Conservation (phyloP, 306 rosid species). For the Quillaja saponaria region DNA sequence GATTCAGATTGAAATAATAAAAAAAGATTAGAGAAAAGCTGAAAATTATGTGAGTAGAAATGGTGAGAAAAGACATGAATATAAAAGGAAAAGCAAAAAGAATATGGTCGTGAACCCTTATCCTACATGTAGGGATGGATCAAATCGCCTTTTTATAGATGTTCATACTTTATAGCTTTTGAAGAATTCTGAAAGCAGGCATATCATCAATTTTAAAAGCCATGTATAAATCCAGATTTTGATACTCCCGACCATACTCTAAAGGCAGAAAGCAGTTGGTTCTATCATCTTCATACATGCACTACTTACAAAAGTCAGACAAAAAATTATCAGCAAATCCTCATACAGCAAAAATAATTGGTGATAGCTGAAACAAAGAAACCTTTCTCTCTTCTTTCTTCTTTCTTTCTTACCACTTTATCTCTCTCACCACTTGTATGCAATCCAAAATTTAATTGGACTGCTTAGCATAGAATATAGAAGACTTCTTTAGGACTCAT, state of each 20-base stretch:
- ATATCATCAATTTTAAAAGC: slow-evolving; percentile 5
- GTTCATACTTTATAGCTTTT: slow-evolving; percentile 33
- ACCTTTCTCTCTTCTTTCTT: neutral
- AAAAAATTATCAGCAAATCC: neutral
- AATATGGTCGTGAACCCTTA: neutral
- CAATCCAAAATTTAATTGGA: neutral
- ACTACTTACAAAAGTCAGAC: slow-evolving; percentile 25
- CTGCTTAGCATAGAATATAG: neutral
- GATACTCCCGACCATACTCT: slow-evolving; percentile 34
- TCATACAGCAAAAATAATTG: neutral
- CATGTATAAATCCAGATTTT: slow-evolving; percentile 14
- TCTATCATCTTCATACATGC: slow-evolving; percentile 9
- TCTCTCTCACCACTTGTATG: neutral
- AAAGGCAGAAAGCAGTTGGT: slow-evolving; percentile 25
- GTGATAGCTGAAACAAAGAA: neutral
- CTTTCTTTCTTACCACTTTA: neutral
- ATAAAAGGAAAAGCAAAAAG: too few species aligned
- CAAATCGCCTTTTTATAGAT: slow-evolving; percentile 14
- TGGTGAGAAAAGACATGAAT: too few species aligned
- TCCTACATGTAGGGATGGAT: slow-evolving; percentile 22
- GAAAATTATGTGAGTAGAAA: too few species aligned
- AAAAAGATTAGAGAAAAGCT: too few species aligned
- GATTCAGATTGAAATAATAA: too few species aligned
- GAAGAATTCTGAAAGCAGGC: slow-evolving; percentile 29
- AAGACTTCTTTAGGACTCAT: neutral